Conservation (phyloP, 140 eudicot genomes). For the Ambrosia hybrid region DNA sequence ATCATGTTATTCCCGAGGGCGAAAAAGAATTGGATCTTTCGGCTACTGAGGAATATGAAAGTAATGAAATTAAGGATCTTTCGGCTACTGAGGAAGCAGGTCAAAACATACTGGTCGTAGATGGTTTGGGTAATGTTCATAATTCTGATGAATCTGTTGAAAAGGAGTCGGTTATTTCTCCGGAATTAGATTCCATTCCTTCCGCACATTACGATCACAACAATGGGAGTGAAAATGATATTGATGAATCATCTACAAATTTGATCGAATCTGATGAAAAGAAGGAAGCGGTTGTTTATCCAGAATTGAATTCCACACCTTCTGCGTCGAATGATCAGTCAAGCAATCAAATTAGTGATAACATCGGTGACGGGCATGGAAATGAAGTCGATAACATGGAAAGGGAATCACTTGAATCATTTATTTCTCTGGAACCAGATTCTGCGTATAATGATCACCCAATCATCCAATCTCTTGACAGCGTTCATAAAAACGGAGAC, state of each 20-base stretch:
- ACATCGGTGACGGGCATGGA: neutral
- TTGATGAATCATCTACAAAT: slow-evolving; percentile 4
- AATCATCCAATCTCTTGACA: slow-evolving; percentile 3
- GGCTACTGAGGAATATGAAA: slow-evolving; percentile 4
- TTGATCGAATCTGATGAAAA: slow-evolving; percentile 9
- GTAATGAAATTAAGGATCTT: slow-evolving; percentile 14
- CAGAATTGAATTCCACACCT: slow-evolving; percentile 1
- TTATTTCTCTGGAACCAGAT: slow-evolving; percentile 9
- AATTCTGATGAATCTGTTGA: slow-evolving; percentile 13
- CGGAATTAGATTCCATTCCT: slow-evolving; percentile 12
- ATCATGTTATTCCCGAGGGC: slow-evolving; percentile 16
- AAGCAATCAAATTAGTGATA: neutral
- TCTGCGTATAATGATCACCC: slow-evolving; percentile 16
- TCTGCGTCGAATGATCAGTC: too few relatives aligned
- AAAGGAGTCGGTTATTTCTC: slow-evolving; percentile 17
- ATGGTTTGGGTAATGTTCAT: neutral
- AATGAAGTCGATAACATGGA: neutral
- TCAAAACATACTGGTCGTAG: neutral
- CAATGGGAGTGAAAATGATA: slow-evolving; percentile 5
- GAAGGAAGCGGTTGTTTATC: neutral
- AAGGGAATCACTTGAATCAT: neutral
- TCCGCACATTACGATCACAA: neutral
- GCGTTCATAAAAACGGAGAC: neutral
- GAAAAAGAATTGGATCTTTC: slow-evolving; percentile 13
- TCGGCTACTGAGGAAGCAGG: neutral